Evolutionary conservation across 495 filamentous ascomycete species (phyloP), one percentile per base, ranked within the genome.

Genomic region (Penicillium bialowiezense): DNA sequence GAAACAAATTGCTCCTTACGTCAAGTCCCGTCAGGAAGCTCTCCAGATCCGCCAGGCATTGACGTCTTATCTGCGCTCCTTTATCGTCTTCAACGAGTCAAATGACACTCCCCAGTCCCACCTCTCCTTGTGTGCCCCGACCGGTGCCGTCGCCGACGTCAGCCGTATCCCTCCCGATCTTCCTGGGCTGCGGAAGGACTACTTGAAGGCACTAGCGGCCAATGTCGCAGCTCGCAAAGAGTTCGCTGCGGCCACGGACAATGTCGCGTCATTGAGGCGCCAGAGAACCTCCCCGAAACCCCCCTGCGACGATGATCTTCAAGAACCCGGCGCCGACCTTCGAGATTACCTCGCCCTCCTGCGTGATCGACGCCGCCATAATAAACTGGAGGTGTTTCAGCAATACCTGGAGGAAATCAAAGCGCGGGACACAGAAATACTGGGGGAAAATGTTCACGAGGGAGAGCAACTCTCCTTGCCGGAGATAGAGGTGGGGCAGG

Each of bases 201-300:
- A 84, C 44, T 59, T 85, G 35, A 67, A 82, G 33, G 81, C 81
- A 3, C 60, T 85, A n/a, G 69, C 70, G 46, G 80, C 74, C 32
- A 84, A 84, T 52, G 61, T 82, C 29, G 70, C 72, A 33, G 80
- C 81, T 12, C 69, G 72, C 31, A 69, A 72, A 13, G 76, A 78
- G 32, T 74, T 78, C 40, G 54, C 68, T 6, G 57, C 50, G 15
- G 55, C 70, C 7, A 67, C 63, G 23, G 63, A 68, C 45, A 54
- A 55, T 44, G 52, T 60, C 23, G 50, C 51, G 7, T 52, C 45
- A 8, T 41, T 62, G n/a, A 51, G 61, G 35, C 53, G 53, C 24
- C 54, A 61, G 38, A 45, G 51, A 32, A 34, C 38, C 31, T 29
- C 52, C 20, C 34, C 29, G 32, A 51, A 36, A 17, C 44, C 14